Conservation (phyloP, 331 rosid species). For the Malus hybrid region DNA sequence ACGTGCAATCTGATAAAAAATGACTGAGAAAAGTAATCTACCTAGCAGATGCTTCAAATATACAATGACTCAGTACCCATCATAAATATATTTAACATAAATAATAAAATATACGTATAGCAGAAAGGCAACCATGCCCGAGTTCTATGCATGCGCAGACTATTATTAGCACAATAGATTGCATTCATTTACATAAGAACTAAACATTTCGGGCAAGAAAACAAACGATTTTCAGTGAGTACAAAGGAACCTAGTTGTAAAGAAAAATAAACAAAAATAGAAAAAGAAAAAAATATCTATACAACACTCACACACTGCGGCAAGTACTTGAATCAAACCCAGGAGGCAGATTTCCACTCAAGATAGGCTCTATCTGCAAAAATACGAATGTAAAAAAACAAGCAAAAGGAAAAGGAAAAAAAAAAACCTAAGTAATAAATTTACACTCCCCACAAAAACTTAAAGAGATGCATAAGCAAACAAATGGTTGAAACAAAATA, state of each 20-base stretch:
- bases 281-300: constrained; percentile 24
- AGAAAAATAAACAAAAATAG: not conserved
- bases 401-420: not conserved
- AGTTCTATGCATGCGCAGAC: not conserved
- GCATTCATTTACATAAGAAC: not conserved
- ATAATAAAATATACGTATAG: no score
- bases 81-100: not conserved
- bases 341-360: constrained; percentile 99
- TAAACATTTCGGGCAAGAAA: constrained; percentile 3
- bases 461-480: not conserved
- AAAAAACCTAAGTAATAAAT: constrained; percentile 18
- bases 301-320: constrained; percentile 98
- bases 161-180: not conserved
- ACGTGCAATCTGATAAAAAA: not conserved
- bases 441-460: constrained; percentile 33
- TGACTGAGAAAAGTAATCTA: not conserved
- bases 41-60: not conserved
- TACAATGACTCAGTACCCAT: not conserved
- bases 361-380: constrained; percentile 99
- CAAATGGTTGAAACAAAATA: not conserved
- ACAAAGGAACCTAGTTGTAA: constrained; percentile 21
- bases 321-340: constrained; percentile 97
- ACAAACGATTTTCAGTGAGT: constrained; percentile 6
- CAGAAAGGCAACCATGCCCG: not conserved
- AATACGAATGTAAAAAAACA: constrained; percentile 43